Evolutionary conservation across 2,329 filamentous ascomycete genomes (phyloP).

Genomic region (Trichoderma guizhouense): DNA sequence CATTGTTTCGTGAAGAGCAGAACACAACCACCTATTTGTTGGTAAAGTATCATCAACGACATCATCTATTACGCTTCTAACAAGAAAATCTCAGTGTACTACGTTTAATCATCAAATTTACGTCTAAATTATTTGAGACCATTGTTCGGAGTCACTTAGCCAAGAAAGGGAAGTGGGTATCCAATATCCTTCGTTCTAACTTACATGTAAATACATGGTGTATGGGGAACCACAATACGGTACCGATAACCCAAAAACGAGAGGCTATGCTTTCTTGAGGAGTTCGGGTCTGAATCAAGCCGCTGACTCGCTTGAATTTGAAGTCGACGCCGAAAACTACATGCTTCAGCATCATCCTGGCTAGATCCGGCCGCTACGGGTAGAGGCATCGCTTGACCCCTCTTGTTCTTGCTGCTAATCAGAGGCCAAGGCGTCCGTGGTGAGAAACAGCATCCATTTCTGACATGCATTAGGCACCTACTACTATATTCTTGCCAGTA

Average conservation of each 20-base stretch:
- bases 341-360: background rate
- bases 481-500: background rate
- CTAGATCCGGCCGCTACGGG: background rate
- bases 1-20: background rate
- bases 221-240: background rate
- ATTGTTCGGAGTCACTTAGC: no score
- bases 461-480: background rate
- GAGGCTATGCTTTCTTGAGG: background rate
- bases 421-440: background rate
- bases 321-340: background rate
- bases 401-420: background rate
- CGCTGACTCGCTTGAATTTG: background rate
- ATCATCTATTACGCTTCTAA: no score
- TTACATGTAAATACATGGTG: background rate
- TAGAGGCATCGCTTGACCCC: background rate
- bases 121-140: no score
- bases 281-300: background rate
- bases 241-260: background rate
- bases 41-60: background rate
- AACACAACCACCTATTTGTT: background rate
- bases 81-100: no score
- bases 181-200: background rate
- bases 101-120: no score
- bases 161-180: no score
- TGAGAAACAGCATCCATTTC: background rate